Evolutionary conservation across 2,329 filamentous ascomycete genomes (phyloP).

Genomic region (Sordariomycetes sp.): DNA sequence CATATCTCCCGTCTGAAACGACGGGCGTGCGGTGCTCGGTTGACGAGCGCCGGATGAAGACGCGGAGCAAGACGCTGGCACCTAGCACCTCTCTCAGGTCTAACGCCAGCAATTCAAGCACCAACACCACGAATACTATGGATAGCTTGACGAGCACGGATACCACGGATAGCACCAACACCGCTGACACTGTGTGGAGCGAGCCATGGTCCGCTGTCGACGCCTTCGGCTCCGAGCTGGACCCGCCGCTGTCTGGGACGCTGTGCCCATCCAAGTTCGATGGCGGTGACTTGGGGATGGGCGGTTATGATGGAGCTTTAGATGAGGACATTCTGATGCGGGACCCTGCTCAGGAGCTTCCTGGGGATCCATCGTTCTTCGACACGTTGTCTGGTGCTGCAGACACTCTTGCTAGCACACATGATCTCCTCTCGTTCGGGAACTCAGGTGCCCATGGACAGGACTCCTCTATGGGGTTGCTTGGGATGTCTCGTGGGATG

Average conservation of each 20-base stretch:
- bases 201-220: constrained; percentile 24
- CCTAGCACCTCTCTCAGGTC: constrained; percentile 35
- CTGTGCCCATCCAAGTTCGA: constrained; percentile 14
- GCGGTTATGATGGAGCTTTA: constrained; percentile 4
- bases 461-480: not conserved
- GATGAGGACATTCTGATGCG: constrained; percentile 2
- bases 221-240: constrained; percentile 26
- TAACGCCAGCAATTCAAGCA: constrained; percentile 23
- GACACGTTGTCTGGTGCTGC: not conserved
- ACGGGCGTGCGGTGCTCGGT: constrained; percentile 12
- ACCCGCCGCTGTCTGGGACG: constrained; percentile 29
- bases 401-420: not conserved
- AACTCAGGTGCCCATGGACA: not conserved
- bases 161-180: constrained; percentile 29
- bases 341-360: not conserved
- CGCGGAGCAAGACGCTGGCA: constrained; percentile 27
- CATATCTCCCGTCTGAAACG: not conserved
- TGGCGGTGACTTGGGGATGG: constrained; percentile 2
- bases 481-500: not conserved
- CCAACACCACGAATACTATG: constrained; percentile 22
- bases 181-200: constrained; percentile 15
- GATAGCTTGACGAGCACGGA: constrained; percentile 18
- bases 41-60: constrained; percentile 10
- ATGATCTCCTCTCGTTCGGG: not conserved
- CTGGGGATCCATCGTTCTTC: not conserved